phyloP scores from a whole-genome alignment of 2,329 filamentous ascomycete genomes.

The Aureobasidium uvarum region DNA sequence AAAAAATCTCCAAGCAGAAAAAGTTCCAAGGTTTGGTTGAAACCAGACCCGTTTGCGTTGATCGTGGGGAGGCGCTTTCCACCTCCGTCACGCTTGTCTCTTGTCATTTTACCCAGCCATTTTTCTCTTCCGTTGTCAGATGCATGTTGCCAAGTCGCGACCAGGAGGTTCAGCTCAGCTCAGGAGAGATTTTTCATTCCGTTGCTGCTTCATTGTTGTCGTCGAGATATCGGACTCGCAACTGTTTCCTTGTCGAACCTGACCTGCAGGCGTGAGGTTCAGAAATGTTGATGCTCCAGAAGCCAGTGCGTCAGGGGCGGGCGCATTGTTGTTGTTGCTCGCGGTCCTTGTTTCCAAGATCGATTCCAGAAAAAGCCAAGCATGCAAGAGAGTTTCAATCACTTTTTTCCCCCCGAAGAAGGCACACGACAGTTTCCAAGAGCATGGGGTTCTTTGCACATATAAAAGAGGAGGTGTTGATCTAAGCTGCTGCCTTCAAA shows the following conservation, averaged over 20 bases:
- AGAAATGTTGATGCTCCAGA: not conserved
- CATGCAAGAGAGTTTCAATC: not conserved
- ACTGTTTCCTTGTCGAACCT: not conserved
- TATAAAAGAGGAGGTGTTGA: not conserved
- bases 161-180: not conserved
- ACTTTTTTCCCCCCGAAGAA: not conserved
- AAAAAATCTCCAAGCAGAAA: not conserved
- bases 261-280: not conserved
- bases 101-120: not conserved
- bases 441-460: not conserved
- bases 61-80: slow-evolving; percentile 1
- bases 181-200: not conserved
- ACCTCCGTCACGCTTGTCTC: not conserved
- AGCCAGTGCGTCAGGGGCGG: not conserved
- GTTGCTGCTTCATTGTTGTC: not conserved
- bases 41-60: not conserved
- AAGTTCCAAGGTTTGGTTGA: not conserved
- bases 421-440: not conserved
- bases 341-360: not conserved
- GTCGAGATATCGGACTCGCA: not conserved
- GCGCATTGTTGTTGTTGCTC: not conserved
- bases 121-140: not conserved
- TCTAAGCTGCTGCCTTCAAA: slow-evolving; percentile 1
- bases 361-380: slow-evolving; percentile 15
- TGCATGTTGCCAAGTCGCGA: slow-evolving; percentile 1